phyloP scores from a whole-genome alignment of 495 filamentous ascomycete species.

The Cercophora samala region DNA sequence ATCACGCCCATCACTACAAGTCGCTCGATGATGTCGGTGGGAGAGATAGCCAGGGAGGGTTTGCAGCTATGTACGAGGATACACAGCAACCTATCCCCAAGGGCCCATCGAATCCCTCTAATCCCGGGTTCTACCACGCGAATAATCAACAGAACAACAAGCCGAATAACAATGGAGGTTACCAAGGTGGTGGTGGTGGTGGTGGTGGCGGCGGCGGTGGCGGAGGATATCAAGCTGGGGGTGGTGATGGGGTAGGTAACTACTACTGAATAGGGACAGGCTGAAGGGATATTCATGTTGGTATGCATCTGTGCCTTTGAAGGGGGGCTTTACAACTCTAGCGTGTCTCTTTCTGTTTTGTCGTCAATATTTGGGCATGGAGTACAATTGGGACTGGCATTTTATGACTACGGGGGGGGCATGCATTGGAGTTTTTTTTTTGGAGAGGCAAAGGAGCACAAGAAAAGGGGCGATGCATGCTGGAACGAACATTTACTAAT shows the following conservation, averaged over 20 bases:
- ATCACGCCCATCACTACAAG: conserved; percentile 32
- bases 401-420: background rate
- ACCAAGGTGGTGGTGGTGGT: background rate
- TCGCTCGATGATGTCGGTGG: conserved; percentile 43
- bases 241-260: conserved; percentile 8
- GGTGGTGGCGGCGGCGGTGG: conserved; percentile 1
- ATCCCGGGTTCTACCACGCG: conserved; percentile 13
- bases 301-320: background rate
- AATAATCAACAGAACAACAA: conserved; percentile 1
- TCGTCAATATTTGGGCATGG: background rate
- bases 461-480: background rate
- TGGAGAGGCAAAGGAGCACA: background rate
- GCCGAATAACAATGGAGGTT: background rate
- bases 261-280: background rate
- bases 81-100: conserved; percentile 16
- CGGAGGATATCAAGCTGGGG: conserved; percentile 6
- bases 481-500: background rate
- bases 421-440: background rate
- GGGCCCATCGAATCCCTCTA: conserved; percentile 17
- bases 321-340: background rate
- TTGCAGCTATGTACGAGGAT: conserved; percentile 43
- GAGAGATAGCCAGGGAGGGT: conserved; percentile 37
- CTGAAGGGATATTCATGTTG: background rate
- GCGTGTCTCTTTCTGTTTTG: background rate
- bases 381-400: background rate